Evolutionary conservation across 2,329 filamentous ascomycete genomes (phyloP), one percentile per base, ranked within the genome.

Genomic region (Zymoseptoria ardabiliae): DNA sequence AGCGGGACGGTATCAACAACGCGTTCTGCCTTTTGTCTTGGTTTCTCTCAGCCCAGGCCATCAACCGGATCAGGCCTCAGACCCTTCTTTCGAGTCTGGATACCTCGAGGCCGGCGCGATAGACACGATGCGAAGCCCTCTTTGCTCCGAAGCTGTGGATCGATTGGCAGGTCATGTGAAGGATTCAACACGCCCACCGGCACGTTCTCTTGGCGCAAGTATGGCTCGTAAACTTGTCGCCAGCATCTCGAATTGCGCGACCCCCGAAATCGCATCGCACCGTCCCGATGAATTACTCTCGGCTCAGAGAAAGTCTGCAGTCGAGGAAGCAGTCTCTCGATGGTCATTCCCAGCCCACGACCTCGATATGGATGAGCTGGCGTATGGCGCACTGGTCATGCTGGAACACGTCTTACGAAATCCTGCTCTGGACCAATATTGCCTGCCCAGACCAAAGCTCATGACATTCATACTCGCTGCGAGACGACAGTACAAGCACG

Each of bases 301-400:
- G 10, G 75, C 83, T 8, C 82, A 88, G 59, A 85, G 89, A 17
- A 66, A 61, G 50, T 59, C 59, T 19, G 63, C 82, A 51, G 84
- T 97, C 59, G 85, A 85, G 60, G 74, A 82, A 8, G 86, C 86
- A 19, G 80, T 97, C 45, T 89, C 87, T 20, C 82, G 82, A 54
- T 97, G 94, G 93, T 80, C 85, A 57, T 99, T 97, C 70, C 92
- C 88, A 50, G 93, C 92, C 2, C 93, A 97, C 70, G 85, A 90
- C 19, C 95, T 93, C 68, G 85, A 85, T 30, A 91, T 97, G 68
- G 93, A 97, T 70, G 91, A 97, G 74, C 81, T 99, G 49, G 81
- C 97, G 5, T 86, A 93, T 69, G 91, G 85, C 19, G 88, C 91
- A n/a, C 83, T 89, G 68, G 76, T 89, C 65, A 99, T 99, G 84